Evolutionary conservation across 2,329 filamentous ascomycete genomes (phyloP).

Genomic region (Ustilaginoidea virens): DNA sequence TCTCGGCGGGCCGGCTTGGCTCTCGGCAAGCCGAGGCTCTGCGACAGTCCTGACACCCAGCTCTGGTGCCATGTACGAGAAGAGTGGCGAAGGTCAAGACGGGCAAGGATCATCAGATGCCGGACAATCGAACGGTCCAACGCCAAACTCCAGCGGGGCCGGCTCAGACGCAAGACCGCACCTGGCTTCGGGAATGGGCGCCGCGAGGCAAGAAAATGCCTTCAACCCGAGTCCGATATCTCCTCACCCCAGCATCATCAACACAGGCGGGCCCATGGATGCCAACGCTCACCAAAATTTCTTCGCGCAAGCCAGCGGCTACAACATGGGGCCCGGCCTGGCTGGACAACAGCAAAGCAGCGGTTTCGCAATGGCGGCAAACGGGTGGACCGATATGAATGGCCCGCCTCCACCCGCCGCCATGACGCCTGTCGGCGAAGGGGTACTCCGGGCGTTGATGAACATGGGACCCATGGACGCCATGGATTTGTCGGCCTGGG

Average conservation of each 20-base stretch:
- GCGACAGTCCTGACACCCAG: conserved; percentile 21
- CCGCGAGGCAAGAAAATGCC: conserved; percentile 25
- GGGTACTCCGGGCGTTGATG: conserved; percentile 41
- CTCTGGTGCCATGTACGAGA: conserved; percentile 20
- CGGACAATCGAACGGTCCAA: conserved; percentile 36
- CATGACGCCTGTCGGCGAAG: conserved; percentile 41
- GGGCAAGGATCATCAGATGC: conserved; percentile 33
- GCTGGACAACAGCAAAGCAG: conserved; percentile 11
- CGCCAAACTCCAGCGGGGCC: conserved; percentile 38
- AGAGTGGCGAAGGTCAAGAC: conserved; percentile 23
- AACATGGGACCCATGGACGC: conserved; percentile 44
- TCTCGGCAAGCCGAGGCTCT: conserved; percentile 21
- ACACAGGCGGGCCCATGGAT: conserved; percentile 19
- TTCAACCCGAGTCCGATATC: conserved; percentile 37
- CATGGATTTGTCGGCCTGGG: conserved; percentile 39
- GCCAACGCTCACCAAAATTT: conserved; percentile 20
- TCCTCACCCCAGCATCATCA: conserved; percentile 24
- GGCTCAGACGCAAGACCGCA: conserved; percentile 15
- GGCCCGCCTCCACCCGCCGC: conserved; percentile 20
- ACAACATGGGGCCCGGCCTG: conserved; percentile 13
- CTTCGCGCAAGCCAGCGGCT: conserved; percentile 23
- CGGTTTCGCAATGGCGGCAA: conserved; percentile 26
- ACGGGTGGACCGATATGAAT: conserved; percentile 27
- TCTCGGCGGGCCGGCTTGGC: conserved; percentile 17
- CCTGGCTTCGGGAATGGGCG: conserved; percentile 15